phyloP scores from a whole-genome alignment of 129 eudicot species.

The Flaveria brownii region DNA sequence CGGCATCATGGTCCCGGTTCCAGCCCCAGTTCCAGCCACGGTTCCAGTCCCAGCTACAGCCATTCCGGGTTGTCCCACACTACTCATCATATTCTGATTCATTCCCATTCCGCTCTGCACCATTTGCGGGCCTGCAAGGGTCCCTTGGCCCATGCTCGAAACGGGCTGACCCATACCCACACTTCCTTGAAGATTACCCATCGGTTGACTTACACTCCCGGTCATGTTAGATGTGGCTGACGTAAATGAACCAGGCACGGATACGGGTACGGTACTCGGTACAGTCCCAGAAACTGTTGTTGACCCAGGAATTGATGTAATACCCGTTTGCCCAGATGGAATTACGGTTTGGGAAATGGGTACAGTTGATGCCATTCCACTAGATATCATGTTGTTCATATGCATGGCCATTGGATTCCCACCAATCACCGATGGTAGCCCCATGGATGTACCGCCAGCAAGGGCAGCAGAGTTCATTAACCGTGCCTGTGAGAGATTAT shows the following conservation, averaged over 20 bases:
- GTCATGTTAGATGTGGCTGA: constrained; percentile 63
- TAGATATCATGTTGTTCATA: constrained; percentile 91
- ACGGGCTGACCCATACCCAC: constrained; percentile 69
- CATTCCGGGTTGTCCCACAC: constrained; percentile 52
- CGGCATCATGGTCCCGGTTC: constrained; percentile 79
- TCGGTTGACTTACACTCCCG: constrained; percentile 58
- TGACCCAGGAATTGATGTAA: constrained; percentile 57
- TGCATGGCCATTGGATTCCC: constrained; percentile 79
- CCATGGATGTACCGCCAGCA: constrained; percentile 76
- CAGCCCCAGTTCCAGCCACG: constrained; percentile 55
- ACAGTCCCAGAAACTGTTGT: constrained; percentile 50
- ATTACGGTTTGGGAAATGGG: constrained; percentile 67
- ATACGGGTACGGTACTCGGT: constrained; percentile 34
- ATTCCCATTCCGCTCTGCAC: constrained; percentile 68
- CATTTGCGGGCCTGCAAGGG: constrained; percentile 69
- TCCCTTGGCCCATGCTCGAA: constrained; percentile 70
- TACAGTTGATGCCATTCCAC: constrained; percentile 75
- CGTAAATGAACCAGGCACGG: constrained; percentile 52
- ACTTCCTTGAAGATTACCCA: constrained; percentile 69
- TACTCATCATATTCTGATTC: constrained; percentile 69
- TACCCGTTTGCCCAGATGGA: constrained; percentile 71
- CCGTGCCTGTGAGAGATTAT: constrained; percentile 76
- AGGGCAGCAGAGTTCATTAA: constrained; percentile 64
- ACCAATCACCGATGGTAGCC: constrained; percentile 60
- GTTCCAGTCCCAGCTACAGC: constrained; percentile 50